Base-by-base conservation (phyloP, 2,329 filamentous ascomycete genomes). In the Epichloe hybrida region DNA sequence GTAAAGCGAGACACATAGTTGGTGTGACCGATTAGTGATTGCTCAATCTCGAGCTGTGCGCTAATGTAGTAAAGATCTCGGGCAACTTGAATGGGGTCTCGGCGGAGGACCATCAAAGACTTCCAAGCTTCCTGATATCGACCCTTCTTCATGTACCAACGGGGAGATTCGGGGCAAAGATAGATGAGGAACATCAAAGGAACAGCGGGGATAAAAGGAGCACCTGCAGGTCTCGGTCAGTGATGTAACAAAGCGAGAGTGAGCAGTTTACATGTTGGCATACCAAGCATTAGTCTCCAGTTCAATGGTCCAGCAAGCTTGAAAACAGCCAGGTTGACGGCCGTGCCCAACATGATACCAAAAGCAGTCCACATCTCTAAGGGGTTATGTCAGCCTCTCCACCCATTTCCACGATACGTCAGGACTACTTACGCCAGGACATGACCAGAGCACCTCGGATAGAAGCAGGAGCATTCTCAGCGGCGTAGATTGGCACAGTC, bases 371-470 rank as follows among this genome's bases (percentile, higher is more conserved):
- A 84, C 67, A 85, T 76, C 55, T 79, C 67, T 88, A 42, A 21
- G 4, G 13, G 15, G 2, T 12, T 47, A 51, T 42, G 36, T 20
- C 34, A 48, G n/a, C 43, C 2, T 15, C 21, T 11, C 5, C 15
- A 3, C 7, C 3, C n/a, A 11, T 7, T 31, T 5, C 4, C 4
- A n/a, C 7, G 11, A 5, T 11, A 9, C 2, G 37, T 13, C n/a
- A 4, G 42, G 38, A 8, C 34, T 4, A 53, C 56, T 34, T 47
- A 62, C 48, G 75, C 86, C 86, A 91, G 54, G 81, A 83, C 86
- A 91, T 91, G 54, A 90, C 86, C 3, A 93, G 70, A 15, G 83
- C 85, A 56, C 85, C 84, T 59, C 84, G 76, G 49, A 88, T 81
- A 4, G 72, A 64, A 2, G 84, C 80, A 0, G 85, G 84, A 0